Evolutionary conservation across 257 asterid genomes (phyloP).

Genomic region (Craterostigma plantagineum): DNA sequence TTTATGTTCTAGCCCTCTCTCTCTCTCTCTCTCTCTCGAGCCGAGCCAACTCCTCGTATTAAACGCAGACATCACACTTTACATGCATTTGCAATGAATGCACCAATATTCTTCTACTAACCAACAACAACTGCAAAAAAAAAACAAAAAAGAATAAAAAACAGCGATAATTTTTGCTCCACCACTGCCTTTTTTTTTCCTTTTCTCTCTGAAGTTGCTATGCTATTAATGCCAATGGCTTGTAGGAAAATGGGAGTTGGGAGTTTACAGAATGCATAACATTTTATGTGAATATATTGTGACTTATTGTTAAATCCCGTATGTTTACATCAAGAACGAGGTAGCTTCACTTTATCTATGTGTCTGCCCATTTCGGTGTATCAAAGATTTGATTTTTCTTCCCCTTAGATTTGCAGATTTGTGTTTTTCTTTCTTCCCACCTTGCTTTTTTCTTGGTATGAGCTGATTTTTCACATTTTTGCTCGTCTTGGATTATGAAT

Average conservation of each 20-base stretch:
- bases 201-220: no score
- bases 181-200: slow-evolving; percentile 13
- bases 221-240: no score
- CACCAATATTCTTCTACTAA: slow-evolving; percentile 16
- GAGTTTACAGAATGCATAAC: slow-evolving; percentile 10
- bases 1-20: no score
- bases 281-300: background rate
- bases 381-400: slow-evolving; percentile 17
- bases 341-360: slow-evolving; percentile 11
- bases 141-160: no score
- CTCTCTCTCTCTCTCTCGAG: slow-evolving; percentile 11
- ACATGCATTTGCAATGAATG: slow-evolving; percentile 56
- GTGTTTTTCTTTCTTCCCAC: no score
- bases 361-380: slow-evolving; percentile 6
- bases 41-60: slow-evolving; percentile 12
- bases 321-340: slow-evolving; percentile 8
- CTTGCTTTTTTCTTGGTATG: no score
- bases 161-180: slow-evolving; percentile 10
- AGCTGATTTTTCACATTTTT: no score
- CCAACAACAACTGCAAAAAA: no score
- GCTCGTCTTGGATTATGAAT: no score
- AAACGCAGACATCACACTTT: slow-evolving; percentile 18
- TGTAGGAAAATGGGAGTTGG: background rate
- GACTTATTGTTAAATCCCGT: slow-evolving; percentile 7
- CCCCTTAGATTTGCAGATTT: background rate